Percentiles rank a stretch among this genome's conserved stretches.
phyloP scores from a whole-genome alignment of 192 early-diverging fungal species.

The Coemansia pectinata region DNA sequence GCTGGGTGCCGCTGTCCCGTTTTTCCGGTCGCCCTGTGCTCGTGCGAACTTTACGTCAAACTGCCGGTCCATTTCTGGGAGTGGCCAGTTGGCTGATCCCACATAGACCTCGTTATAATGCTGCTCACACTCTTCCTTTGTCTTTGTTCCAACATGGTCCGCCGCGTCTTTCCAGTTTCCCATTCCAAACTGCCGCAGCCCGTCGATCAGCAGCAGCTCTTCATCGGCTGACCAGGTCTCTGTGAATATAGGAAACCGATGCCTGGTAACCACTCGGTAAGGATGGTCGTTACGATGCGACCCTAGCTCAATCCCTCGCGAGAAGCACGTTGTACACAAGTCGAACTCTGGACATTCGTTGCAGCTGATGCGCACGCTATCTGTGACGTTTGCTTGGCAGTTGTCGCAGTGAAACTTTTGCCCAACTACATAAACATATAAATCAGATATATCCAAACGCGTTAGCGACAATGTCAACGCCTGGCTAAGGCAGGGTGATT shows the following conservation, averaged over 20 bases:
- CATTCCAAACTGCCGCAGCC: conserved; percentile 86
- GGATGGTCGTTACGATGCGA: conserved; percentile 82
- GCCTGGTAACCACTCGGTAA: conserved; percentile 79
- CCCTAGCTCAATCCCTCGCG: conserved; percentile 74
- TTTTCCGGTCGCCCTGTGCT: conserved; percentile 13
- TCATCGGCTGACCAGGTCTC: conserved; percentile 95
- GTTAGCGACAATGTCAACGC: neutral
- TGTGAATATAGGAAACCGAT: conserved; percentile 83
- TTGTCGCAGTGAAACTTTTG: conserved; percentile 75
- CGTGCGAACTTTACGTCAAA: conserved; percentile 60
- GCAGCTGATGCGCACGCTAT: conserved; percentile 86
- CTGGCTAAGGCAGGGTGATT: neutral
- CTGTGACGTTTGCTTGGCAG: conserved; percentile 88
- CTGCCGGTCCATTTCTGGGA: conserved; percentile 71
- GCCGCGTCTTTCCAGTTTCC: conserved; percentile 98
- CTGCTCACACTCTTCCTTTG: conserved; percentile 79
- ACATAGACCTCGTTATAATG: conserved; percentile 91
- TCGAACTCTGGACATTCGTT: conserved; percentile 86
- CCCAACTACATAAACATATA: conserved; percentile 26
- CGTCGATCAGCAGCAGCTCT: conserved; percentile 91
- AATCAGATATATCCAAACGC: neutral
- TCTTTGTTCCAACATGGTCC: conserved; percentile 90
- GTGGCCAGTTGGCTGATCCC: conserved; percentile 73
- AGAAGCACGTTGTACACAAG: conserved; percentile 94
- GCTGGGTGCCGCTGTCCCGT: conserved; percentile 25